Percentiles rank a stretch among this genome's conserved stretches.
Evolutionary conservation across 2,329 filamentous ascomycete genomes (phyloP).

Genomic region (Penicillium expansum): DNA sequence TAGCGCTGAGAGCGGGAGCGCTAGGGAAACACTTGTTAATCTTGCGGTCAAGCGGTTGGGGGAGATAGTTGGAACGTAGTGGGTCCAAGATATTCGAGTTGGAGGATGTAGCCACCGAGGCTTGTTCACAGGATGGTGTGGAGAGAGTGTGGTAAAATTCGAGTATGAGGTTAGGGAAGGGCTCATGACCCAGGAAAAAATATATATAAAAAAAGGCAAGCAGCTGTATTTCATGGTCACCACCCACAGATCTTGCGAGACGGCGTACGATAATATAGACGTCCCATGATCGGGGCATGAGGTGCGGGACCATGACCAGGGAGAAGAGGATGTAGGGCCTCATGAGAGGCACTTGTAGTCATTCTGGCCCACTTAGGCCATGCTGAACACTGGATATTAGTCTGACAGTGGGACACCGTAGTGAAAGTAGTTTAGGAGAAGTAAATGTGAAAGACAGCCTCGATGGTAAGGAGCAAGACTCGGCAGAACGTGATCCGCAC

Average conservation of each 20-base stretch:
- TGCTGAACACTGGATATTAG: neutral
- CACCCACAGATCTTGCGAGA: neutral
- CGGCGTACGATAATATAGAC: neutral
- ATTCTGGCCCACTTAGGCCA: neutral
- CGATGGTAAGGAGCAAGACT: neutral
- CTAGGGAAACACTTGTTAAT: conserved; percentile 8
- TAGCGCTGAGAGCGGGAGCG: neutral
- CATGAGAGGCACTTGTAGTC: neutral
- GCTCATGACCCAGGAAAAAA: neutral
- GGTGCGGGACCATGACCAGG: conserved; percentile 19
- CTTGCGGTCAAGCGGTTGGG: conserved; percentile 28
- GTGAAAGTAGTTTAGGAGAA: neutral
- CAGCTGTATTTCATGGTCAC: conserved; percentile 4
- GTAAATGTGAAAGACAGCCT: neutral
- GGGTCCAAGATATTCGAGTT: conserved; percentile 16
- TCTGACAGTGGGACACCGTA: neutral
- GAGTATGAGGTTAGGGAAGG: neutral
- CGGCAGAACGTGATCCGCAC: conserved; percentile 25
- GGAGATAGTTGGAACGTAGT: conserved; percentile 16
- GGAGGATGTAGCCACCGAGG: neutral
- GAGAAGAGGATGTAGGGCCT: neutral
- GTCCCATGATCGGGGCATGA: conserved; percentile 24
- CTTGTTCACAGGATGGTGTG: neutral
- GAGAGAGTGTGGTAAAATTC: neutral
- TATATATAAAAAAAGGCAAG: neutral